Conservation (phyloP, 1,139 yeast species). For the Petasospora fabianii region DNA sequence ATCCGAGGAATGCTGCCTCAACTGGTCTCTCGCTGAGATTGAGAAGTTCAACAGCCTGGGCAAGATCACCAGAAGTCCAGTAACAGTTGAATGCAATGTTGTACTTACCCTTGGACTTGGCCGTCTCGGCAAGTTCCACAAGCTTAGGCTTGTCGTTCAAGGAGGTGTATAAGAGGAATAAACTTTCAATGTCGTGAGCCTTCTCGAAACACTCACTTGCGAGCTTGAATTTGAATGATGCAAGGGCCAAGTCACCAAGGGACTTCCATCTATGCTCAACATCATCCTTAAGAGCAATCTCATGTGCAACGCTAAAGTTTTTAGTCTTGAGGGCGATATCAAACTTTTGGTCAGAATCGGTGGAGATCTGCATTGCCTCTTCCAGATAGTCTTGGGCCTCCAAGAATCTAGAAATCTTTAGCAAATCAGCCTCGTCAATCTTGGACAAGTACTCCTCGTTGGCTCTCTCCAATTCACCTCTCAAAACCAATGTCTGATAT, state of each 20-base stretch:
- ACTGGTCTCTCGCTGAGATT: conserved; percentile 66
- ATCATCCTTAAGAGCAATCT: conserved; percentile 52
- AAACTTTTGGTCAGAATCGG: conserved; percentile 82
- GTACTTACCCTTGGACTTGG: conserved; percentile 70
- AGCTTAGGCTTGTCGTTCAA: conserved; percentile 66
- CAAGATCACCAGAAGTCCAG: conserved; percentile 78
- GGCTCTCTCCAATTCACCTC: conserved; percentile 86
- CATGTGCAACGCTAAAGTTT: conserved; percentile 67
- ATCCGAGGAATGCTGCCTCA: conserved; percentile 82
- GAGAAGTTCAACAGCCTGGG: conserved; percentile 63
- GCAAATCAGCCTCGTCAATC: conserved; percentile 61
- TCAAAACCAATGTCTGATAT: conserved; percentile 89
- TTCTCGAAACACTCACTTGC: conserved; percentile 79
- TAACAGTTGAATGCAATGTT: conserved; percentile 90
- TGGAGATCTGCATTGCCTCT: conserved; percentile 77
- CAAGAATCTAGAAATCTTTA: conserved; percentile 84
- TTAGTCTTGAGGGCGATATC: conserved; percentile 73
- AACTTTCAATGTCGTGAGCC: conserved; percentile 79
- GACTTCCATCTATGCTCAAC: conserved; percentile 84
- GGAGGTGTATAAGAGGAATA: conserved; percentile 79
- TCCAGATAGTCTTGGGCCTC: conserved; percentile 88
- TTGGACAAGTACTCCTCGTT: conserved; percentile 60
- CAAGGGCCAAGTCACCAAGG: conserved; percentile 82
- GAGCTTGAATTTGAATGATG: conserved; percentile 72
- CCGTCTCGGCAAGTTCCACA: conserved; percentile 55